These are phyloP conservation scores for Lipomyces lipofer DNA, from an alignment of 805 yeast species.

Conservation along the genomic window DNA sequence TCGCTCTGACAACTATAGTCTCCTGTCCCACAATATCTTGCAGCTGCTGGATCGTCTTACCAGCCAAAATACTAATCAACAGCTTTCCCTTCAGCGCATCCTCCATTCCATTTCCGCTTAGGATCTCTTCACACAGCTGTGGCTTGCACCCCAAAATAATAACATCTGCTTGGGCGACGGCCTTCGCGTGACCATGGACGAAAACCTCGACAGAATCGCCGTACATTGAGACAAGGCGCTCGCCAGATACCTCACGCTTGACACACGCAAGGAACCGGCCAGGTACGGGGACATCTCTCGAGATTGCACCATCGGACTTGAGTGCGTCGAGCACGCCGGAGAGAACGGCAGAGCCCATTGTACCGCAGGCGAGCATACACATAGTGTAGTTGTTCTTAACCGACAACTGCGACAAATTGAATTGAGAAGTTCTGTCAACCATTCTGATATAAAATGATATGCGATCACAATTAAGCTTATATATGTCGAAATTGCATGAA, in stretches of 20 bases:
- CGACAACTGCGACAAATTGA: constrained; percentile 1
- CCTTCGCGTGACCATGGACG: constrained; percentile 51
- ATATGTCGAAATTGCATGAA: too few relatives aligned
- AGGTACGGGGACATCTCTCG: constrained; percentile 55
- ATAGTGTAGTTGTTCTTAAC: constrained; percentile 37
- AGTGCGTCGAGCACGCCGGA: constrained; percentile 66
- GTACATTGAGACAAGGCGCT: constrained; percentile 51
- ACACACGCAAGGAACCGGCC: constrained; percentile 76
- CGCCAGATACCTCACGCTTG: constrained; percentile 52
- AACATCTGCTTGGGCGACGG: constrained; percentile 65
- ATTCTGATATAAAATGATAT: too few relatives aligned
- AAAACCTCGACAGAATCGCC: constrained; percentile 55
- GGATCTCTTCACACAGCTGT: constrained; percentile 63
- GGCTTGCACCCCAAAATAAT: constrained; percentile 89
- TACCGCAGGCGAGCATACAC: constrained; percentile 88
- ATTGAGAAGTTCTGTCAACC: constrained; percentile 5
- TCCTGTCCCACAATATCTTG: constrained; percentile 42
- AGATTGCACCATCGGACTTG: constrained; percentile 21
- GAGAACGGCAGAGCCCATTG: constrained; percentile 91
- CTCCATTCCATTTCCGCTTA: constrained; percentile 48
- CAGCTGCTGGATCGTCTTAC: constrained; percentile 80
- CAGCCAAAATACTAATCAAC: constrained; percentile 84
- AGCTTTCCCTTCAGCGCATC: constrained; percentile 53
- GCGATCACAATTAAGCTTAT: too few relatives aligned
- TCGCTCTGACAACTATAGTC: constrained; percentile 75